Conservation (phyloP, 257 asterid genomes). For the Solanum corneliomulleri region DNA sequence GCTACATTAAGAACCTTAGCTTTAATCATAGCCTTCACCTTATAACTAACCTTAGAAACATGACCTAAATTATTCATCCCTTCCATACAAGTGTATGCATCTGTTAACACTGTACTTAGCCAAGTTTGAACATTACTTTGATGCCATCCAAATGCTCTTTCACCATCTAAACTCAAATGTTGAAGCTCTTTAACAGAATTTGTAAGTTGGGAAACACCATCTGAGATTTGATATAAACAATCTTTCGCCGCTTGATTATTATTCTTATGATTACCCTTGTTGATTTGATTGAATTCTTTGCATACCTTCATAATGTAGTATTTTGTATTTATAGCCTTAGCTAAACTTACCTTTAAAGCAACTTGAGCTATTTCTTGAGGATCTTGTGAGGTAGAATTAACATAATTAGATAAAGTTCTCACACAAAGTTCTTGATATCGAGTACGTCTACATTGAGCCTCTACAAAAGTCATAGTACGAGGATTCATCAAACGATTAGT, state of each 20-base stretch:
- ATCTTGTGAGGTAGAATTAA: slow-evolving; percentile 10
- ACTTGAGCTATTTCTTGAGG: slow-evolving; percentile 36
- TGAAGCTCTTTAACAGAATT: slow-evolving; percentile 40
- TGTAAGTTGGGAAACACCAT: slow-evolving; percentile 41
- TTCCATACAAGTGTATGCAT: slow-evolving; percentile 36
- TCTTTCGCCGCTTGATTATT: slow-evolving; percentile 25
- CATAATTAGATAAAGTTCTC: slow-evolving; percentile 19
- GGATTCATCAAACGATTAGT: neutral
- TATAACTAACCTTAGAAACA: slow-evolving; percentile 23
- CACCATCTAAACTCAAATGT: slow-evolving; percentile 17
- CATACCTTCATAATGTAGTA: slow-evolving; percentile 36
- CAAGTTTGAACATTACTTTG: slow-evolving; percentile 44
- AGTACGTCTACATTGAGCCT: slow-evolving; percentile 33
- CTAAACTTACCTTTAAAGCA: slow-evolving; percentile 39
- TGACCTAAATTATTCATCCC: slow-evolving; percentile 34
- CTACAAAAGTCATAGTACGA: slow-evolving; percentile 8
- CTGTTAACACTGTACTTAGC: slow-evolving; percentile 47
- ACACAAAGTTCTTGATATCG: slow-evolving; percentile 28
- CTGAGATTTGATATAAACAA: slow-evolving; percentile 53
- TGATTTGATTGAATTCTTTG: slow-evolving; percentile 14
- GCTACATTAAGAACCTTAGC: slow-evolving; percentile 54
- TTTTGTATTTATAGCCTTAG: slow-evolving; percentile 30
- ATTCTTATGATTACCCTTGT: slow-evolving; percentile 15
- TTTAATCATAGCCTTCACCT: slow-evolving; percentile 24
- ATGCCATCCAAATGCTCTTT: slow-evolving; percentile 38